These are phyloP conservation scores for Rubus idaeus DNA, from an alignment of 306 rosid genomes.

Conservation along the genomic window DNA sequence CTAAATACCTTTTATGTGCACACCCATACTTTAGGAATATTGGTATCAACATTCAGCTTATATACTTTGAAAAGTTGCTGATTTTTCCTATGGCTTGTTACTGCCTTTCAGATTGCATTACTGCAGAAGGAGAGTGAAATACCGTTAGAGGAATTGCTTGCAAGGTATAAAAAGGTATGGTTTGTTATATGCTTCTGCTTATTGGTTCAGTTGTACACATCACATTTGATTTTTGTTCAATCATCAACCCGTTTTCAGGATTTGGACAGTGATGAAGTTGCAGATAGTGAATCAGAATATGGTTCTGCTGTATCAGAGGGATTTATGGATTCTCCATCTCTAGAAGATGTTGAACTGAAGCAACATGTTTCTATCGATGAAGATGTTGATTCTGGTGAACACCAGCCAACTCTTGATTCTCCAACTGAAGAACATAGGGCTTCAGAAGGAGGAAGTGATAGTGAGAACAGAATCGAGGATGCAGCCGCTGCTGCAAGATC, in stretches of 20 bases:
- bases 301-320: constrained; percentile 67
- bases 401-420: constrained; percentile 34
- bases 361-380: constrained; percentile 46
- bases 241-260: constrained; percentile 49
- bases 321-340: constrained; percentile 47
- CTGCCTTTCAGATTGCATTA: constrained; percentile 64
- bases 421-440: constrained; percentile 50
- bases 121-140: constrained; percentile 89
- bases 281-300: constrained; percentile 57
- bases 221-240: constrained; percentile 14
- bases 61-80: neutral
- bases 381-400: constrained; percentile 50
- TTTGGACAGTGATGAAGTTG: constrained; percentile 39
- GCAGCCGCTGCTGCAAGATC: constrained; percentile 99
- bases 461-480: constrained; percentile 82
- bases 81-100: constrained; percentile 26
- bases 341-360: constrained; percentile 44
- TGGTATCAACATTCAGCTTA: neutral
- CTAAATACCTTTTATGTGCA: constrained; percentile 12
- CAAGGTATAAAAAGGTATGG: constrained; percentile 93
- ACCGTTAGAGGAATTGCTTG: constrained; percentile 87
- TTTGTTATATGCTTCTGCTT: constrained; percentile 30
- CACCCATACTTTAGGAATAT: constrained; percentile 14
- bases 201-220: constrained; percentile 23
- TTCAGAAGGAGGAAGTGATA: constrained; percentile 58